These are phyloP conservation scores for Breynia disticha DNA, from an alignment of 441 rosid genomes.

Conservation along the genomic window DNA sequence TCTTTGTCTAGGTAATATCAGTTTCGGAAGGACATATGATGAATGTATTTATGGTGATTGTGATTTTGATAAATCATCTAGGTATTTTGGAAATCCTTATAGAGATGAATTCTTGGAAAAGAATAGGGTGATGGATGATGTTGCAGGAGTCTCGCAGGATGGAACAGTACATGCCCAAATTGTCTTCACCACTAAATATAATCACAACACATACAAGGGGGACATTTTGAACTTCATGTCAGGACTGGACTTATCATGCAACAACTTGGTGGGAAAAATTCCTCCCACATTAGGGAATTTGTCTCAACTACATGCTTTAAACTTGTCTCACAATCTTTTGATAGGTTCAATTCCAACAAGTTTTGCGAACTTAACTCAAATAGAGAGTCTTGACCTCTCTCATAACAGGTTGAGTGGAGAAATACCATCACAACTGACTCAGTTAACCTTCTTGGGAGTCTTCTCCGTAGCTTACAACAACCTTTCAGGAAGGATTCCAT, in stretches of 20 bases:
- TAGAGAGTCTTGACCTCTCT: no score
- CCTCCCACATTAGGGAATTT: no score
- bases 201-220: background rate
- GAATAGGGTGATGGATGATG: no score
- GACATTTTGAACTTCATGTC: background rate
- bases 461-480: background rate
- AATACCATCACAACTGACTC: no score
- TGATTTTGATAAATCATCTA: background rate
- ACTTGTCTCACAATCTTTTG: no score
- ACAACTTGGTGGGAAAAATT: background rate
- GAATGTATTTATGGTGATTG: background rate
- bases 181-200: background rate
- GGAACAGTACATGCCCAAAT: background rate
- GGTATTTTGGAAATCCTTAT: background rate
- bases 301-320: no score
- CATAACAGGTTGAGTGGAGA: no score
- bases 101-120: background rate
- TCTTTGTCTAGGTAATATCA: background rate
- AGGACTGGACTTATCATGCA: background rate
- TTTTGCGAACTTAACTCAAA: no score
- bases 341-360: no score
- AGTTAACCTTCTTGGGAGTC: background rate
- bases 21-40: background rate
- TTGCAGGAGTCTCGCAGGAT: no score
- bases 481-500: constrained; percentile 1